These are phyloP conservation scores for Aquilaria agallochum DNA, from an alignment of 441 rosid species.

Conservation along the genomic window DNA sequence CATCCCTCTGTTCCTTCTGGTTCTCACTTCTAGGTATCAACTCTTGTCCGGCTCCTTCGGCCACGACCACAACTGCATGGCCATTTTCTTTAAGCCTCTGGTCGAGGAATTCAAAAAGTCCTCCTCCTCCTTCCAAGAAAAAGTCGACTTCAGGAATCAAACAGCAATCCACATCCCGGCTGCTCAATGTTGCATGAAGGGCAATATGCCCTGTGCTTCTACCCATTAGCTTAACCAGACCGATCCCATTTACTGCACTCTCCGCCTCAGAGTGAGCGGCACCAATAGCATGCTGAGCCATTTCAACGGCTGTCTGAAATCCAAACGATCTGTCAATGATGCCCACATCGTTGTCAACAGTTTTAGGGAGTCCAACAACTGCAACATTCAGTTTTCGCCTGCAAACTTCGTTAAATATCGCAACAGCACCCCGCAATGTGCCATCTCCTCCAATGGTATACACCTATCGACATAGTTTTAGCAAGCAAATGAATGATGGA, in stretches of 20 bases:
- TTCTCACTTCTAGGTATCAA: constrained; percentile 61
- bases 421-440: constrained; percentile 81
- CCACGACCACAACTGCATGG: constrained; percentile 76
- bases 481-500: not conserved
- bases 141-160: constrained; percentile 73
- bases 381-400: constrained; percentile 48
- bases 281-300: constrained; percentile 79
- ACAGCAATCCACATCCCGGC: constrained; percentile 92
- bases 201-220: constrained; percentile 93
- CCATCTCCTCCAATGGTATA: constrained; percentile 90
- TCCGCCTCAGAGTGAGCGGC: constrained; percentile 89
- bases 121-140: constrained; percentile 72
- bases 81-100: constrained; percentile 43
- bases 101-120: constrained; percentile 67
- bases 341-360: constrained; percentile 87
- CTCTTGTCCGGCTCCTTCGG: constrained; percentile 92
- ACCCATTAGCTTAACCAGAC: constrained; percentile 88
- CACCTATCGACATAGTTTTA: constrained; percentile 27
- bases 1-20: constrained; percentile 70
- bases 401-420: constrained; percentile 52
- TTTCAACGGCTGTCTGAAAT: constrained; percentile 89
- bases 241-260: constrained; percentile 89
- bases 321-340: constrained; percentile 87
- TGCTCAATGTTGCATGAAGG: constrained; percentile 79
- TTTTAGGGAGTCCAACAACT: constrained; percentile 75